A percentile compares a stretch with the other conserved stretches of the same genome.
Conservation (phyloP, 1,284 basidiomycete species). For the Golubevia sp. region DNA sequence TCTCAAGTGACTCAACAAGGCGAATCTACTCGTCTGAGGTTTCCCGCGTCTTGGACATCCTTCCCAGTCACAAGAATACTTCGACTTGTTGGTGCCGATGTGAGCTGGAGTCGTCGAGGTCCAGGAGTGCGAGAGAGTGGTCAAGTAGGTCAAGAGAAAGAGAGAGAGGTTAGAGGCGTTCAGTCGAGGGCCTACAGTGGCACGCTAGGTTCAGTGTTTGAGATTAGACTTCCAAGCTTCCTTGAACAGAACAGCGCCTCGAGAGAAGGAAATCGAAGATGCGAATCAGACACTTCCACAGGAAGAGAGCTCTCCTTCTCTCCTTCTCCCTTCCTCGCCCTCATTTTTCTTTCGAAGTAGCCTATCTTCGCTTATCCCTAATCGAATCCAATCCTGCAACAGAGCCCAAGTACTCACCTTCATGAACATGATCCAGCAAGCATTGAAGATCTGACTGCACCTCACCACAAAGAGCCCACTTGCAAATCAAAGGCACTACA, state of each 20-base stretch:
- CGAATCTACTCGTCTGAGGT: conserved; percentile 82
- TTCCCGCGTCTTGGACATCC: conserved; percentile 78
- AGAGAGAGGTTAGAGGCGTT: not conserved
- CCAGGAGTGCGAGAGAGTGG: conserved; percentile 7
- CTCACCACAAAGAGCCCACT: conserved; percentile 77
- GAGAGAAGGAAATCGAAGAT: too few relatives aligned
- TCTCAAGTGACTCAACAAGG: conserved; percentile 78
- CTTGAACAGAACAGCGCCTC: too few relatives aligned
- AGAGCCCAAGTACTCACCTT: conserved; percentile 67
- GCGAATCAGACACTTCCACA: not conserved
- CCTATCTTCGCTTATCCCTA: too few relatives aligned
- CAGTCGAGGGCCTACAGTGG: conserved; percentile 1
- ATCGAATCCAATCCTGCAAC: too few relatives aligned
- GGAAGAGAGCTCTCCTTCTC: not conserved
- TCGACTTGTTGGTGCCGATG: conserved; percentile 81
- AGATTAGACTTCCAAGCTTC: not conserved
- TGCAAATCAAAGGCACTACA: too few relatives aligned
- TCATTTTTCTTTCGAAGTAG: too few relatives aligned
- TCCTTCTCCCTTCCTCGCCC: not conserved
- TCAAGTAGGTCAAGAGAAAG: conserved; percentile 7
- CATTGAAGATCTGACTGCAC: conserved; percentile 73
- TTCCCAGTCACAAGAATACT: conserved; percentile 85
- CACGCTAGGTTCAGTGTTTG: not conserved
- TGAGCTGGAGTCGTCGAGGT: conserved; percentile 67
- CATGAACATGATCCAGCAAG: conserved; percentile 78